phyloP scores from a whole-genome alignment of 1,284 basidiomycete species.

The Moesziomyces parantarcticus region DNA sequence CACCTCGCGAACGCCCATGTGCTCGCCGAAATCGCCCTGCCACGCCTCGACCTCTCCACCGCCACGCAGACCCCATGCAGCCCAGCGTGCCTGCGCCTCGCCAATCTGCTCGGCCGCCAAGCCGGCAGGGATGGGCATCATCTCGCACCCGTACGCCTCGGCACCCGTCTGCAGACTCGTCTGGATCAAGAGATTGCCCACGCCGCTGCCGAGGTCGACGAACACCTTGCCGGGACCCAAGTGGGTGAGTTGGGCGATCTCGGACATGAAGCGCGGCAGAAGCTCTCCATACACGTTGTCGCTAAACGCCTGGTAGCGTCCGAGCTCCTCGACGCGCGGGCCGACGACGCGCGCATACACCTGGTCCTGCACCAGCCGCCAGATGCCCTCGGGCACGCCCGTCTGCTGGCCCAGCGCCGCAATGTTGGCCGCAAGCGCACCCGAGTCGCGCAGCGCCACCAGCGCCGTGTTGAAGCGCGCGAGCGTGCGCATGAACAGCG shows the following conservation, averaged over 20 bases:
- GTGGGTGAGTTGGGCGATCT: slow-evolving; percentile 66
- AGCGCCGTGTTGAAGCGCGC: slow-evolving; percentile 71
- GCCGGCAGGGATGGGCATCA: slow-evolving; percentile 70
- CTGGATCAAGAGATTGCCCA: slow-evolving; percentile 73
- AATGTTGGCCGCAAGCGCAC: slow-evolving; percentile 65
- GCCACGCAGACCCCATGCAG: slow-evolving; percentile 71
- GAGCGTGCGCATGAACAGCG: slow-evolving; percentile 70
- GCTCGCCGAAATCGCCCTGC: slow-evolving; percentile 71
- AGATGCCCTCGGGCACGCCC: slow-evolving; percentile 68
- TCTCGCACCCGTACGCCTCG: slow-evolving; percentile 71
- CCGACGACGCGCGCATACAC: slow-evolving; percentile 73
- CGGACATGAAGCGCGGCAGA: slow-evolving; percentile 68
- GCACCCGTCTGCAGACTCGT: slow-evolving; percentile 72
- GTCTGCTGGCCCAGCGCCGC: slow-evolving; percentile 51
- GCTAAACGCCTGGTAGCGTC: slow-evolving; percentile 69
- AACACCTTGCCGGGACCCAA: slow-evolving; percentile 67
- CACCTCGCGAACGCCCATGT: slow-evolving; percentile 64
- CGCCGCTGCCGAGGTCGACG: slow-evolving; percentile 73
- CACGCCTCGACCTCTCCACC: slow-evolving; percentile 68
- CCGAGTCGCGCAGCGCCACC: slow-evolving; percentile 66
- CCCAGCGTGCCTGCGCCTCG: slow-evolving; percentile 71
- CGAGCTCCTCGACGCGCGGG: slow-evolving; percentile 70
- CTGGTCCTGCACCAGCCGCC: slow-evolving; percentile 72
- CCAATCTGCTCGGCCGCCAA: slow-evolving; percentile 70
- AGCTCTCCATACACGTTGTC: slow-evolving; percentile 70